Conservation (phyloP, 768 basidiomycete genomes). For the Dacryopinax spathularia region DNA sequence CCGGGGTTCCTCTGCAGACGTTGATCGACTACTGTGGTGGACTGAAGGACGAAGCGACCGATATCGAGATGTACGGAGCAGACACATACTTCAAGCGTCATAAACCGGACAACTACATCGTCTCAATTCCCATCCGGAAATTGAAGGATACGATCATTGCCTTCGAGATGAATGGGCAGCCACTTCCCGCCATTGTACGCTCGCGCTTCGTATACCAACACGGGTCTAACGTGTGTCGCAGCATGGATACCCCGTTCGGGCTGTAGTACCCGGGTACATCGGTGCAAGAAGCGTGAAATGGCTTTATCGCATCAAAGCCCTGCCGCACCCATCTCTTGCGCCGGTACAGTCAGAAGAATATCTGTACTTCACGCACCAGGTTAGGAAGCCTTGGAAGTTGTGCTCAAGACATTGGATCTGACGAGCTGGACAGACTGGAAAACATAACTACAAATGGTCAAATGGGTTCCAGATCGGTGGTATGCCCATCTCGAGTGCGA, state of each 20-base stretch:
- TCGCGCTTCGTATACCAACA: not conserved
- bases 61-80: slow-evolving; percentile 43
- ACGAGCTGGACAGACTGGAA: slow-evolving; percentile 30
- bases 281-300: slow-evolving; percentile 43
- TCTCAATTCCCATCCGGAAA: slow-evolving; percentile 38
- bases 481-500: slow-evolving; percentile 47
- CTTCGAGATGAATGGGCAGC: slow-evolving; percentile 40
- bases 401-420: not conserved
- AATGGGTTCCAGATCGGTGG: slow-evolving; percentile 44
- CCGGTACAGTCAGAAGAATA: slow-evolving; percentile 43
- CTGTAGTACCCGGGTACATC: slow-evolving; percentile 41
- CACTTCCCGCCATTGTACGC: slow-evolving; percentile 30
- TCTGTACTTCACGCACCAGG: slow-evolving; percentile 38
- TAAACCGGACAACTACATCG: slow-evolving; percentile 8
- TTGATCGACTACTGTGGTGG: slow-evolving; percentile 37
- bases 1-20: slow-evolving; percentile 39
- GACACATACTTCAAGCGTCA: slow-evolving; percentile 44
- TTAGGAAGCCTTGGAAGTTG: slow-evolving; percentile 10
- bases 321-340: slow-evolving; percentile 34
- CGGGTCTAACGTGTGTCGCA: not conserved
- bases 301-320: slow-evolving; percentile 39
- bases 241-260: slow-evolving; percentile 38
- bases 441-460: slow-evolving; percentile 39
- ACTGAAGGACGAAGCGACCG: slow-evolving; percentile 33
- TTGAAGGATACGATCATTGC: slow-evolving; percentile 41